Evolutionary conservation across 495 filamentous ascomycete species (phyloP), one percentile per base, ranked within the genome.

Genomic region (Hyaloscypha variabilis): DNA sequence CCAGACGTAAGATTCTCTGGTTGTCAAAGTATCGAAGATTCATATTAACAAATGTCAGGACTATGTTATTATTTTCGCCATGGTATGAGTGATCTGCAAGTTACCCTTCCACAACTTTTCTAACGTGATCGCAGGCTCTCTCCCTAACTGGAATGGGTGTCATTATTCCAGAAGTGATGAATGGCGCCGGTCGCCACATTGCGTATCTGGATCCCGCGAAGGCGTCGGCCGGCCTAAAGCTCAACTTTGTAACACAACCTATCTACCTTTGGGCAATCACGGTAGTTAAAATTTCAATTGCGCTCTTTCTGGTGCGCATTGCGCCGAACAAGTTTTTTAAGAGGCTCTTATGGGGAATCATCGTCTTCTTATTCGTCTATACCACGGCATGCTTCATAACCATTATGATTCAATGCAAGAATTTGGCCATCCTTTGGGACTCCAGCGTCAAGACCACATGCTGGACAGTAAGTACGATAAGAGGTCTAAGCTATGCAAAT

Each of bases 281-380:
- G 19, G 49, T 79, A 24, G 77, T 79, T 19, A 84, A 85, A 67
- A 60, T 81, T 46, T 77, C 77, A 29, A 77, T 83, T 52, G 79
- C 77, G 2, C 62, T 83, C 21, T 80, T 82, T 59, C 65, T 83
- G 24, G 46, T 83, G 53, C 76, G 81, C 3, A 75, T 83, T 54
- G 71, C 76, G 19, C 64, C 71, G 6, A 71, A 63, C 3, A 69
- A 71, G 60, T 62, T 68, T 6, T 81, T 79, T 62, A 77, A 68
- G 58, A 72, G 79, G 13, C 70, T 83, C 42, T 36, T 72, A 8
- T 58, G 51, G 1, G 58, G 73, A 66, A 69, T 75, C 5, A 39
- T 39, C 73, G 73, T 58, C 14, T 73, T 81, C 59, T 76, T 80
- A 68, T n/a, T 68, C 5, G 55, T 75, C 8, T 83, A 81, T 56